These are phyloP conservation scores for Austroboletus niveus DNA, from an alignment of 1,284 basidiomycete species.

Conservation along the genomic window DNA sequence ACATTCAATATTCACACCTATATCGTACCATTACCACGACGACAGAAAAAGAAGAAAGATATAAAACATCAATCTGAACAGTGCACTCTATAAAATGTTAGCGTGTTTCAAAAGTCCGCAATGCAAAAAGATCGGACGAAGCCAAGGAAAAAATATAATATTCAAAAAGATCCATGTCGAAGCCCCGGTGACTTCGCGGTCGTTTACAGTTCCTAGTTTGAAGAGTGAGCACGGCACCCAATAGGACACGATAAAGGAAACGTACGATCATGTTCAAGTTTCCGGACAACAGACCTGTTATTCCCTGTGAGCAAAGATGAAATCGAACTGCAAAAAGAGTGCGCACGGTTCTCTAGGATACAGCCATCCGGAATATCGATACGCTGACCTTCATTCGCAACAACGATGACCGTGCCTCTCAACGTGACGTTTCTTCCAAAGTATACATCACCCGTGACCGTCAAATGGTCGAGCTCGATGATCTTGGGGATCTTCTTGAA, in stretches of 20 bases:
- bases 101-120: conserved; percentile 18
- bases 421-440: conserved; percentile 93
- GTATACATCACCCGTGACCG: conserved; percentile 94
- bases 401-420: conserved; percentile 84
- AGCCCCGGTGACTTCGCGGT: not conserved
- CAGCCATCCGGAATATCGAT: conserved; percentile 97
- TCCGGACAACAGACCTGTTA: conserved; percentile 55
- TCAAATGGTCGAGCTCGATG: conserved; percentile 93
- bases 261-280: conserved; percentile 69
- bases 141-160: too few species aligned
- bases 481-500: conserved; percentile 98
- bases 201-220: conserved; percentile 30
- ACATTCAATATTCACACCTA: too few species aligned
- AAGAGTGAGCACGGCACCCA: conserved; percentile 1
- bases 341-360: conserved; percentile 86
- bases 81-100: conserved; percentile 9
- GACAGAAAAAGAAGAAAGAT: not conserved
- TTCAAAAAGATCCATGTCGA: too few species aligned
- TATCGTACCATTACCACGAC: too few species aligned
- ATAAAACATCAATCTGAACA: not conserved
- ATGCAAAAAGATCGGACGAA: conserved; percentile 10
- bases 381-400: conserved; percentile 91
- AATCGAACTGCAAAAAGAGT: not conserved
- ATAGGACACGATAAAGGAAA: conserved; percentile 10
- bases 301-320: conserved; percentile 8